These are phyloP conservation scores for Colletotrichum navitas DNA, from an alignment of 2,329 filamentous ascomycete species.

Conservation along the genomic window DNA sequence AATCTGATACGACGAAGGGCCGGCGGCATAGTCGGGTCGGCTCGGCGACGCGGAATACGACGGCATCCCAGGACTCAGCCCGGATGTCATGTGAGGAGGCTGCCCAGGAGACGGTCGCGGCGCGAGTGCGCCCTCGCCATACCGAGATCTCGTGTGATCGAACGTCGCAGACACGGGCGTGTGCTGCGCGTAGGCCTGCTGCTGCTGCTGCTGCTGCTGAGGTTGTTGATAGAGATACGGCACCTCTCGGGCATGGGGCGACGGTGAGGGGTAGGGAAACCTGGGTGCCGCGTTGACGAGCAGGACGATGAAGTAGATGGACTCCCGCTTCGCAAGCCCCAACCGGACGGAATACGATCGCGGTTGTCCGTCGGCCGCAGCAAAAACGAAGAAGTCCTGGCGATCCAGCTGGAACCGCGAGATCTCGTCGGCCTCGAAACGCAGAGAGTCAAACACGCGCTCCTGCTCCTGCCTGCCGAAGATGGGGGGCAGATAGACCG, in stretches of 20 bases:
- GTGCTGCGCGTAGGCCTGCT: conserved; percentile 56
- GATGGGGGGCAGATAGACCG: conserved; percentile 75
- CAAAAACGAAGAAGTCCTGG: conserved; percentile 68
- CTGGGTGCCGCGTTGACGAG: conserved; percentile 55
- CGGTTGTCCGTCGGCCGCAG: conserved; percentile 63
- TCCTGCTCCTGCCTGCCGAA: conserved; percentile 67
- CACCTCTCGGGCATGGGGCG: conserved; percentile 59
- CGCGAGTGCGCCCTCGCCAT: conserved; percentile 51
- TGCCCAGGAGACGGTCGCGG: conserved; percentile 49
- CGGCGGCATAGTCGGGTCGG: conserved; percentile 59
- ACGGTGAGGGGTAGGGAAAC: conserved; percentile 59
- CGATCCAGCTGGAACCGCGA: conserved; percentile 65
- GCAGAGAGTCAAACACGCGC: conserved; percentile 66
- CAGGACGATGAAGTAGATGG: conserved; percentile 73
- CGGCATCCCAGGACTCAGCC: conserved; percentile 57
- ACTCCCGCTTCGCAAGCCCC: conserved; percentile 70
- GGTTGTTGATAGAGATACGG: conserved; percentile 56
- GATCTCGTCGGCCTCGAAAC: conserved; percentile 67
- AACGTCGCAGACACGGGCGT: conserved; percentile 62
- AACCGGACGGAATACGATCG: conserved; percentile 64
- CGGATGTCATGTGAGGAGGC: conserved; percentile 52
- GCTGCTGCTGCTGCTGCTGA: conserved; percentile 48
- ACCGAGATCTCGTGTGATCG: conserved; percentile 58
- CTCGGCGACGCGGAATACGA: conserved; percentile 61
- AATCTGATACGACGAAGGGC: conserved; percentile 63